Evolutionary conservation across 2,329 filamentous ascomycete genomes (phyloP).

Genomic region (Sphaerostilbella broomeana): DNA sequence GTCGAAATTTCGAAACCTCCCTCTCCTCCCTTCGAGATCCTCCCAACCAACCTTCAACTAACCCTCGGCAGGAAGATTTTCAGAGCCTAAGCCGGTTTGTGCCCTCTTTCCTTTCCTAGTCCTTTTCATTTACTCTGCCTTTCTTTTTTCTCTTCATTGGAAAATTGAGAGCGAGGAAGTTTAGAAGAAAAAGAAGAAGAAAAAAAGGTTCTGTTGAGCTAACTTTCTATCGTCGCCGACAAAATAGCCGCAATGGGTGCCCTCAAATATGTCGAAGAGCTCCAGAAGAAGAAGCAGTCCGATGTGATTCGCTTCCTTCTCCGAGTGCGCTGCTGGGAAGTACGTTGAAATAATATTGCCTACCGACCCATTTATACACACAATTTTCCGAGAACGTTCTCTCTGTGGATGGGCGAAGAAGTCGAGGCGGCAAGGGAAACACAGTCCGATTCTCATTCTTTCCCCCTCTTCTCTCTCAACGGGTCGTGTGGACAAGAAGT

Average conservation of each 20-base stretch:
- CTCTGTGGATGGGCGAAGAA: slow-evolving; percentile 12
- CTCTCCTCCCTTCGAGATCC: slow-evolving; percentile 25
- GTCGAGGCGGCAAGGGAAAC: slow-evolving; percentile 7
- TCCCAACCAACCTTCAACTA: slow-evolving; percentile 27
- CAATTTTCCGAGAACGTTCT: slow-evolving; percentile 8
- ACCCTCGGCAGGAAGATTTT: slow-evolving; percentile 30
- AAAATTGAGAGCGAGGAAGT: neutral
- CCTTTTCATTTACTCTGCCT: neutral
- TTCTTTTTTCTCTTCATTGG: neutral
- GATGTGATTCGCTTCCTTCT: slow-evolving; percentile 99
- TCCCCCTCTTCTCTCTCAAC: neutral
- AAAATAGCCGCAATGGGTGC: slow-evolving; percentile 81
- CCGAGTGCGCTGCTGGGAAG: slow-evolving; percentile 99
- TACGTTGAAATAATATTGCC: slow-evolving; percentile 55
- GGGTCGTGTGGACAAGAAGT: too few relatives aligned
- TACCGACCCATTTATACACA: slow-evolving; percentile 5
- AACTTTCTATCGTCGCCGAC: slow-evolving; percentile 11
- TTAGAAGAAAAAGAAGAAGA: slow-evolving; percentile 3
- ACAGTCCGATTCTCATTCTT: slow-evolving; percentile 1
- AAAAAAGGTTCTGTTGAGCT: neutral
- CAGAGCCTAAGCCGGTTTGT: slow-evolving; percentile 33
- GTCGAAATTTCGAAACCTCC: neutral
- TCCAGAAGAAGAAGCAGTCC: slow-evolving; percentile 99
- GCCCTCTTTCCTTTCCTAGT: slow-evolving; percentile 9
- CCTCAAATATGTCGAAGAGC: slow-evolving; percentile 99